Evolutionary conservation across 441 rosid species (phyloP).

Genomic region (Brassica balearica): DNA sequence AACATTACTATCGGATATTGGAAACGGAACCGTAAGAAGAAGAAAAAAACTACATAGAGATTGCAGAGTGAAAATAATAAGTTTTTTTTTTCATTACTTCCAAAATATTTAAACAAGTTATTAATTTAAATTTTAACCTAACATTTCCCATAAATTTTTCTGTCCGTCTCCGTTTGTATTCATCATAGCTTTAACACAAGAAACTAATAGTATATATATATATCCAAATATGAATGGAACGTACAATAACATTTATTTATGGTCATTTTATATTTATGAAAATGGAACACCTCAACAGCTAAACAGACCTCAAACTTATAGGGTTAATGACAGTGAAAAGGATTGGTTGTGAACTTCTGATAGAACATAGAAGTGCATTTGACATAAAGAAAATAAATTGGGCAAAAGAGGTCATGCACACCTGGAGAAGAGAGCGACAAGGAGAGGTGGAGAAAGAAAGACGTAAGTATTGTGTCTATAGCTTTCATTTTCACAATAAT

Average conservation of each 20-base stretch:
- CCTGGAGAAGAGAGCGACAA: slow-evolving; percentile 30
- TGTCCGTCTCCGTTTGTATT: too few relatives aligned
- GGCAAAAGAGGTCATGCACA: slow-evolving; percentile 23
- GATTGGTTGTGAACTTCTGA: slow-evolving; percentile 9
- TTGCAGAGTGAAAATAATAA: neutral
- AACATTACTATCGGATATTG: neutral
- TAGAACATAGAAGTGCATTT: slow-evolving; percentile 9
- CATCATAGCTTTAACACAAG: too few relatives aligned
- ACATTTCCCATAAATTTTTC: too few relatives aligned
- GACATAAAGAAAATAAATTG: neutral
- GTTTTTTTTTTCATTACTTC: too few relatives aligned
- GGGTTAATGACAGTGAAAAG: slow-evolving; percentile 10
- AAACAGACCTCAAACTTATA: neutral
- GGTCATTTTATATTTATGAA: too few relatives aligned
- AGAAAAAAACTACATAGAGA: too few relatives aligned
- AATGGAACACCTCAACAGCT: neutral
- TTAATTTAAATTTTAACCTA: too few relatives aligned
- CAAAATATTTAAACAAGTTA: too few relatives aligned
- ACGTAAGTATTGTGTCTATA: slow-evolving; percentile 30
- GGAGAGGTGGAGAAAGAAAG: slow-evolving; percentile 35
- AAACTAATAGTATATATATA: too few relatives aligned
- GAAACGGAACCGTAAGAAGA: too few relatives aligned
- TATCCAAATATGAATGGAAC: too few relatives aligned
- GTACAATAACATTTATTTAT: too few relatives aligned
- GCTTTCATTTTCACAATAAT: slow-evolving; percentile 32